phyloP scores from a whole-genome alignment of 768 basidiomycete species.

The Suillus discolor region DNA sequence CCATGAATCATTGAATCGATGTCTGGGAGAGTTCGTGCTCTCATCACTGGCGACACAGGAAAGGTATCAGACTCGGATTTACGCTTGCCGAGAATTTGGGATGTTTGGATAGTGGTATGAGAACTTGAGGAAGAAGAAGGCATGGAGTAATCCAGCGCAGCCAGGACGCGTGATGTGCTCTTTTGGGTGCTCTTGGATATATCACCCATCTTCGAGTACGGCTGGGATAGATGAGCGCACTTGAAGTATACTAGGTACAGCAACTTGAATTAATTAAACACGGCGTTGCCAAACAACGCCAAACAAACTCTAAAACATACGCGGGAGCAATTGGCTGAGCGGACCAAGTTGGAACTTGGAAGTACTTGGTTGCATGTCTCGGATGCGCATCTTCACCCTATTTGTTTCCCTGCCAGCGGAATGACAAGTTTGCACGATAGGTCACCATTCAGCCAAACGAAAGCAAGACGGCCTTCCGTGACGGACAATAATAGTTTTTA shows the following conservation, averaged over 20 bases:
- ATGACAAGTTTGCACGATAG: conserved; percentile 62
- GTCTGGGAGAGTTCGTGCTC: neutral
- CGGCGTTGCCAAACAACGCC: conserved; percentile 3
- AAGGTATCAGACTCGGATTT: neutral
- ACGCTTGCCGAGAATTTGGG: conserved; percentile 12
- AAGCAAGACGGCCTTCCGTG: conserved; percentile 74
- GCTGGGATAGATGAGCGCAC: conserved; percentile 5
- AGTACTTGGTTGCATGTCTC: neutral
- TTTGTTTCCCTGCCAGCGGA: neutral
- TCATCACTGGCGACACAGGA: neutral
- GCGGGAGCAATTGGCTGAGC: neutral
- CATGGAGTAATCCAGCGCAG: conserved; percentile 13
- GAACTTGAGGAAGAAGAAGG: conserved; percentile 2
- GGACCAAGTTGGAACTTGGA: neutral
- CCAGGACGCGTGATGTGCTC: conserved; percentile 16
- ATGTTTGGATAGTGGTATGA: neutral
- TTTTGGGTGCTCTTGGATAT: neutral
- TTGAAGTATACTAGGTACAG: neutral
- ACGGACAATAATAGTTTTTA: conserved; percentile 87
- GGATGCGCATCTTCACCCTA: neutral
- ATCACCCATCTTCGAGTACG: conserved; percentile 8
- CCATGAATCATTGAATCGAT: conserved; percentile 2
- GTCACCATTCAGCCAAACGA: conserved; percentile 72
- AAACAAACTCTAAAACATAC: conserved; percentile 8
- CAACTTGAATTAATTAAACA: neutral